Conservation (phyloP, 2,329 filamentous ascomycete genomes). For the Aspergillus thermomutatus region DNA sequence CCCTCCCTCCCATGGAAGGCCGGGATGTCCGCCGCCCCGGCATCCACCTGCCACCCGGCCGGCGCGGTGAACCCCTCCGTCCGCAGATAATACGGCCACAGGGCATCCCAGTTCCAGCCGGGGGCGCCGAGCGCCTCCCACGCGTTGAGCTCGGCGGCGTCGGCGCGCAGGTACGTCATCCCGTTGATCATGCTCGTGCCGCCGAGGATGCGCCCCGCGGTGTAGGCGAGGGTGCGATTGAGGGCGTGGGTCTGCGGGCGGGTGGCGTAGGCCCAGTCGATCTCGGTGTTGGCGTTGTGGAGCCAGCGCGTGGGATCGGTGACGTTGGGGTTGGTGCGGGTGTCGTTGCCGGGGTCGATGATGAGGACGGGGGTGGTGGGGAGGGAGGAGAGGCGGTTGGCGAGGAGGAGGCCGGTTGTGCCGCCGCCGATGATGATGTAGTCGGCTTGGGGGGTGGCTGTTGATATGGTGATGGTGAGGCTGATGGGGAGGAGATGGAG, state of each 20-base stretch:
- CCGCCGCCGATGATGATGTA: background rate
- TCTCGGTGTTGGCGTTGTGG: background rate
- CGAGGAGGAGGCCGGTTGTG: background rate
- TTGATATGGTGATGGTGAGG: background rate
- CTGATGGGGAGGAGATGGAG: background rate
- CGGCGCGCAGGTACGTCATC: constrained; percentile 43
- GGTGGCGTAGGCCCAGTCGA: background rate
- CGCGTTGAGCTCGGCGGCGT: constrained; percentile 28
- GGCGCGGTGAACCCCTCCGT: background rate
- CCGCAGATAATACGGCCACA: background rate
- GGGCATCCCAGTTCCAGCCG: constrained; percentile 22
- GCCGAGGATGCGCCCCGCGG: constrained; percentile 19
- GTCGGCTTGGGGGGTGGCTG: background rate
- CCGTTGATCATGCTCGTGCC: constrained; percentile 36
- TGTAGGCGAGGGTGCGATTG: background rate
- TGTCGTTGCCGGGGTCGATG: background rate
- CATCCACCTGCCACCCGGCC: background rate
- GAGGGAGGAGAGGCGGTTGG: background rate
- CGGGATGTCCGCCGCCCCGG: constrained; percentile 2
- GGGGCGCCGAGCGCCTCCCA: constrained; percentile 31
- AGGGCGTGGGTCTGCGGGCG: background rate
- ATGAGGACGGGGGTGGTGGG: background rate
- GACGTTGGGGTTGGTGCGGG: background rate
- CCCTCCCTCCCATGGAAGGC: background rate
- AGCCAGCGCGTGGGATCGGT: background rate